Evolutionary conservation across 192 early-diverging fungal genomes (phyloP), one percentile per base, ranked within the genome.

Genomic region (Martensiomyces pterosporus): DNA sequence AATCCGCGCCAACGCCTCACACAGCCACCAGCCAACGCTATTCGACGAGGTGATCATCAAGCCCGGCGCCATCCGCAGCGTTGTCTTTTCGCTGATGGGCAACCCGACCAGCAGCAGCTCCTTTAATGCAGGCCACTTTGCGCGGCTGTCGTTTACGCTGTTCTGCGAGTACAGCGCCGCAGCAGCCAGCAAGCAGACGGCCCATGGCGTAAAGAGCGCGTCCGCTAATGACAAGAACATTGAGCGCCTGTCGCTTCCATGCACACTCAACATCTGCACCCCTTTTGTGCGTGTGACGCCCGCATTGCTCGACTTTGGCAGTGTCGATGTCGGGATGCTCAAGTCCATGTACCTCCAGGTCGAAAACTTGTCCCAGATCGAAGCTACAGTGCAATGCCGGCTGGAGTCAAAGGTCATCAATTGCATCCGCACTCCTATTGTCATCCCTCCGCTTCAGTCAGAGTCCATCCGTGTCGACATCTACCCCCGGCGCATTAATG

Each of bases 401-500:
- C 91, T 95, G 43, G 80, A 85, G 43, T 96, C 94, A 43, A 98
- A 98, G 61, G 91, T 98, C 12, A 75, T 98, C 14, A 90, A 86
- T 52, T 87, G 89, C 55, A 86, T 85, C 24, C 82, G 92, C 15
- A 50, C 72, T 5, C 57, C 67, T 3, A 87, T 97, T 23, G 49
- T 58, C 42, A 62, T 75, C 14, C 85, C 88, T 22, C 86, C 96
- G 39, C 80, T 81, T 43, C 80, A 85, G 39, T 79, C 84, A 16
- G 79, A 81, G 13, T 82, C 88, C 29, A 76, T 92, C 16, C 92
- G 92, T 53, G 75, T 98, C 8, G 93, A 98, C 63, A 89, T 97
- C 26, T 97, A 94, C 58, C 96, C 96, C 2, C 86, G 96, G 12
- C 95, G 94, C 61, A 85, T 95, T n/a, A 98, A 98, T 49, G 88